Percentiles rank a stretch among this genome's conserved stretches.
These are phyloP conservation scores for Boletus sensibilis DNA, from an alignment of 768 basidiomycete species.

Conservation along the genomic window DNA sequence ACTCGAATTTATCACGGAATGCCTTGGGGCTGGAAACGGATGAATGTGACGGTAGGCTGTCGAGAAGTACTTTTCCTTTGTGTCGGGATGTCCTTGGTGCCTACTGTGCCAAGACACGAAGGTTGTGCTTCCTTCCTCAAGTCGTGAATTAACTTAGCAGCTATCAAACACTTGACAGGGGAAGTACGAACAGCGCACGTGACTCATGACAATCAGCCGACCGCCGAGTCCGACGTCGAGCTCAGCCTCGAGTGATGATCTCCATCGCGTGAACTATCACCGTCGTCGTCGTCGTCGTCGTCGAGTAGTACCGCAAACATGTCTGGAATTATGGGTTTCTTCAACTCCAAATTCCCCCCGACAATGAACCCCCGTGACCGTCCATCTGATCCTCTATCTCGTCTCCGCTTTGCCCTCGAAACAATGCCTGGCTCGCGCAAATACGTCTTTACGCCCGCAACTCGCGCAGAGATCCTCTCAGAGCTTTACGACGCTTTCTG, in stretches of 20 bases:
- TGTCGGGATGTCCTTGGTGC: too few relatives aligned
- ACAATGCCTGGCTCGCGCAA: slow-evolving; percentile 80
- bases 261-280: slow-evolving; percentile 2
- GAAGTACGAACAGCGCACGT: too few relatives aligned
- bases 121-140: too few relatives aligned
- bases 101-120: too few relatives aligned
- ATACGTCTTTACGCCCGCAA: slow-evolving; percentile 70
- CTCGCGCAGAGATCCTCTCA: slow-evolving; percentile 76
- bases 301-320: slow-evolving; percentile 10
- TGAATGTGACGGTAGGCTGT: too few relatives aligned
- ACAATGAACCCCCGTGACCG: slow-evolving; percentile 58
- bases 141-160: too few relatives aligned
- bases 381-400: slow-evolving; percentile 61
- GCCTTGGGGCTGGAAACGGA: too few relatives aligned
- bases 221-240: not conserved
- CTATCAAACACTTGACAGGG: too few relatives aligned
- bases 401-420: slow-evolving; percentile 73
- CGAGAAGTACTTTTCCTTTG: too few relatives aligned
- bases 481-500: slow-evolving; percentile 83
- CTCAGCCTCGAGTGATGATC: not conserved
- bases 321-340: slow-evolving; percentile 46
- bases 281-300: not conserved
- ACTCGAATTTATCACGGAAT: too few relatives aligned
- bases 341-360: slow-evolving; percentile 49
- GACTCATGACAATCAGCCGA: not conserved